Conservation (phyloP, 2,329 filamentous ascomycete species). For the Torrubiella hemipterigena region DNA sequence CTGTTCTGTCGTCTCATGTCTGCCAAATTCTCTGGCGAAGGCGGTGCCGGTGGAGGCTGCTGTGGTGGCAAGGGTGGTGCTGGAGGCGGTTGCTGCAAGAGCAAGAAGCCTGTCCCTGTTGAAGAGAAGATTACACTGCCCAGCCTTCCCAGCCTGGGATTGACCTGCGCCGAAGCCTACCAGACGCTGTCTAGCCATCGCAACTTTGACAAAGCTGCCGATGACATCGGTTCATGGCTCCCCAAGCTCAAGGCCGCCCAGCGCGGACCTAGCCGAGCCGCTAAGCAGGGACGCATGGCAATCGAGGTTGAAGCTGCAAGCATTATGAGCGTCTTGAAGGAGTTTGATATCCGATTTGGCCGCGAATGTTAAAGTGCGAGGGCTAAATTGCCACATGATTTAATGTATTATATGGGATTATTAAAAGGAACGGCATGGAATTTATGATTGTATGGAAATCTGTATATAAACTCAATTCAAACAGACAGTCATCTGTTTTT, state of each 20-base stretch:
- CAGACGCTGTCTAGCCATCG: conserved; percentile 67
- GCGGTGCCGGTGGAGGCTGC: conserved; percentile 37
- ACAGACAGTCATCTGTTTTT: too few relatives aligned
- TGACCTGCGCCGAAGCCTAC: conserved; percentile 68
- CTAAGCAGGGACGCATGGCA: conserved; percentile 29
- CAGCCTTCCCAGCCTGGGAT: conserved; percentile 37
- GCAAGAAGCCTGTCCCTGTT: conserved; percentile 15
- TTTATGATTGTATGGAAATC: too few relatives aligned
- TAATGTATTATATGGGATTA: too few relatives aligned
- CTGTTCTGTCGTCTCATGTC: conserved; percentile 75
- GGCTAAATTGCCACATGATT: too few relatives aligned
- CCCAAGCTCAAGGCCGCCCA: conserved; percentile 56
- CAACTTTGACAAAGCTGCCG: conserved; percentile 60
- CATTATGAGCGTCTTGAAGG: conserved; percentile 75
- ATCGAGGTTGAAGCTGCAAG: conserved; percentile 74
- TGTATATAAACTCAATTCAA: too few relatives aligned
- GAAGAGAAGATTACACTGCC: conserved; percentile 21
- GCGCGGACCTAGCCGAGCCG: conserved; percentile 15
- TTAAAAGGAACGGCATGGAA: too few relatives aligned
- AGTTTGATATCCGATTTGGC: conserved; percentile 67
- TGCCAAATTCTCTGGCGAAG: conserved; percentile 43
- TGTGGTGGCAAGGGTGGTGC: conserved; percentile 48
- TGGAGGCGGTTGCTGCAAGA: conserved; percentile 55
- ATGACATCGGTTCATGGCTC: conserved; percentile 66
- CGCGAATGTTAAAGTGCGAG: conserved; percentile 23